These are phyloP conservation scores for Spergularia azorica DNA, from an alignment of 179 eudicot genomes.

Conservation along the genomic window DNA sequence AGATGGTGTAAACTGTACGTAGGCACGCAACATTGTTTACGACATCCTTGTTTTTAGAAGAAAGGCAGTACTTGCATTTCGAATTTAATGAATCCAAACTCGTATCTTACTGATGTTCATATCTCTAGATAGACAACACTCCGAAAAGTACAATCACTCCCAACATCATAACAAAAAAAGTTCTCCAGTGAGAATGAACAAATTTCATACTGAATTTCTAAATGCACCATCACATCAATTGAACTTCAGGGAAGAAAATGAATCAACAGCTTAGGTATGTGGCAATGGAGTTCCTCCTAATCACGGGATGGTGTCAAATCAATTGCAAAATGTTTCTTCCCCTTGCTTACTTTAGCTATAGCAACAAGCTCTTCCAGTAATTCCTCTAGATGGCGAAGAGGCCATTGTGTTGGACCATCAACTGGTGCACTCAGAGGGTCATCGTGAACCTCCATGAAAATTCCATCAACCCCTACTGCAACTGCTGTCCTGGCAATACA, in stretches of 20 bases:
- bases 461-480: slow-evolving; percentile 96
- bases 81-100: no score
- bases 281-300: slow-evolving; percentile 25
- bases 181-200: no score
- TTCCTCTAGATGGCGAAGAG: slow-evolving; percentile 90
- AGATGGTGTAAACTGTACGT: no score
- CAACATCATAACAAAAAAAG: no score
- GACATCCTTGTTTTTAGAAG: no score
- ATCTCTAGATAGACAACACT: no score
- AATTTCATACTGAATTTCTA: no score
- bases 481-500: slow-evolving; percentile 97
- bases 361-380: slow-evolving; percentile 78
- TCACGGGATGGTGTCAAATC: slow-evolving; percentile 84
- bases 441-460: slow-evolving; percentile 99
- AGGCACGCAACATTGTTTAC: no score
- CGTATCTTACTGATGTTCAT: no score
- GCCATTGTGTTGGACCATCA: slow-evolving; percentile 99
- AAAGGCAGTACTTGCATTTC: no score
- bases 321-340: slow-evolving; percentile 64
- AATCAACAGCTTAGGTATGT: slow-evolving; percentile 5
- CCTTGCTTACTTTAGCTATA: slow-evolving; percentile 85
- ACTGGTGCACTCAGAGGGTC: slow-evolving; percentile 92
- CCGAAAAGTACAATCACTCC: no score
- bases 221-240: background rate
- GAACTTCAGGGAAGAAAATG: background rate